Base-by-base conservation (phyloP, 129 eudicot genomes). In the Centella asiatica region DNA sequence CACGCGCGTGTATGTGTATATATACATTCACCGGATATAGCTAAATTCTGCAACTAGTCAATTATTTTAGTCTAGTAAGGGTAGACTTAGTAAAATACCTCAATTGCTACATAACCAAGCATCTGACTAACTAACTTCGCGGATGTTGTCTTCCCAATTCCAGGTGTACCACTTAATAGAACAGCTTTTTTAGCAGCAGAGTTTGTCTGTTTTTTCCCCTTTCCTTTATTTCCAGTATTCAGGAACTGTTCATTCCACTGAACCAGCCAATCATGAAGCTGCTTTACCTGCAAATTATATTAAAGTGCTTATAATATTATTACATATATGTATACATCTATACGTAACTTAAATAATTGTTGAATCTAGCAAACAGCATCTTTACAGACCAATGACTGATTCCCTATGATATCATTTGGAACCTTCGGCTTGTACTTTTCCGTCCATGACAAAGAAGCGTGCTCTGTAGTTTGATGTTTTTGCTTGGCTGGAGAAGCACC, bases 81-180 rank as follows among this genome's bases (percentile, higher is more conserved):
- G 61, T 10, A 34, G 23, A 34, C 20, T 34, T 2, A 54, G 53
- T 2, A 32, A 39, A 52, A 52, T 52, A 86, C 97, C 95, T 92
- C 98, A 60, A 92, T 66, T 37, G 95, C 59, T 64, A 84, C 83
- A 68, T 68, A 92, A 36, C 98, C 96, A 7, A 92, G 88, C 96
- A 84, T 92, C 79, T 87, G 81, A 80, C 90, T 79, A 52, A 92
- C 90, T 65, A 92, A 69, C 81, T 87, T 92, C 39, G 98, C 98
- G 6, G 98, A 72, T 14, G 96, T 84, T 57, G 98, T 92, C 78
- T 92, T 92, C 76, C 98, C 98, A 59, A 87, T 87, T 66, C 98
- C 98, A 56, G 98, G 98, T 26, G 88, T 79, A 48, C 98, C 98
- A 69, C 95, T 77, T 65, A 92, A 57, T 26, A 92, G 57, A 19